A percentile compares a stretch with the other conserved stretches of the same genome.
These are phyloP conservation scores for Cercospora sp. DNA, from an alignment of 2,329 filamentous ascomycete genomes.

Conservation along the genomic window DNA sequence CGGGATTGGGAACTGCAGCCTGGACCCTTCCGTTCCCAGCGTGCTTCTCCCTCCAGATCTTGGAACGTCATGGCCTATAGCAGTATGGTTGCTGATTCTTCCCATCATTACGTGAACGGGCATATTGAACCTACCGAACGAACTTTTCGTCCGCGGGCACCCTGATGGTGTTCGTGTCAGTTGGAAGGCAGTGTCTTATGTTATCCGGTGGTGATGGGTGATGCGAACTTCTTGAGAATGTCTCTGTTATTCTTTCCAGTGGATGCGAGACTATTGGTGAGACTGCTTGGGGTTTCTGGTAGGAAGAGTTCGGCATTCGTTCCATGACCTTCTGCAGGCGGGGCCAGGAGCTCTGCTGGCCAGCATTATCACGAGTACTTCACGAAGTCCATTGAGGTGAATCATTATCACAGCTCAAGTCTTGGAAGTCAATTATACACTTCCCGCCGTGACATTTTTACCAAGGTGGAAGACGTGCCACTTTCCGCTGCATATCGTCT, in stretches of 20 bases:
- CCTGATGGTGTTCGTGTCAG: neutral
- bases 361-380: neutral
- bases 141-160: neutral
- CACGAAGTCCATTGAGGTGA: neutral
- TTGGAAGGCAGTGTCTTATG: neutral
- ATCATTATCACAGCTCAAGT: neutral
- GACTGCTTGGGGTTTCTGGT: neutral
- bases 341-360: neutral
- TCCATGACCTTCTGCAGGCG: neutral
- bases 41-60: neutral
- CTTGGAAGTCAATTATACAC: neutral
- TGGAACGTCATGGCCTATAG: neutral
- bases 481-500: neutral
- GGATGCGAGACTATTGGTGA: neutral
- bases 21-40: neutral
- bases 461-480: neutral
- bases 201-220: neutral
- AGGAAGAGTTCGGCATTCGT: neutral
- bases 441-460: neutral
- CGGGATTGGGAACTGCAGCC: neutral
- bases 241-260: neutral
- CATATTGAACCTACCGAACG: slow-evolving; percentile 4
- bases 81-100: neutral
- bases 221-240: neutral
- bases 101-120: neutral